Percentiles rank a stretch among this genome's conserved stretches.
phyloP scores from a whole-genome alignment of 2,329 filamentous ascomycete genomes.

The Diaporthe sp. region DNA sequence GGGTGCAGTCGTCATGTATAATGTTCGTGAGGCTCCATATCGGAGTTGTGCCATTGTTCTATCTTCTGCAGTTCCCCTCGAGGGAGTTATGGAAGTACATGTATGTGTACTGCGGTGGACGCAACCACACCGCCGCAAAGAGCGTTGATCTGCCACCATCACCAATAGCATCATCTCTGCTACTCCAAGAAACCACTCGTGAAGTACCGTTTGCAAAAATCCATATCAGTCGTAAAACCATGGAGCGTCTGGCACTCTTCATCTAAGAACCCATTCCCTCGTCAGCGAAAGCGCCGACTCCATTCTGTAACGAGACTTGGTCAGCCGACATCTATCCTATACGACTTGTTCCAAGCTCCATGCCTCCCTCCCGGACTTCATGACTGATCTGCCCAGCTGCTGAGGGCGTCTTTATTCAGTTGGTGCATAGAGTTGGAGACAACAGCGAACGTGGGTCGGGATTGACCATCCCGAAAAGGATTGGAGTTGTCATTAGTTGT shows the following conservation, averaged over 20 bases:
- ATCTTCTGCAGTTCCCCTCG: neutral
- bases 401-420: neutral
- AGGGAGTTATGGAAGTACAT: neutral
- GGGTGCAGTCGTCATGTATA: neutral
- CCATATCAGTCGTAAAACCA: neutral
- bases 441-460: too few species aligned
- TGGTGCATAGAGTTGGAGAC: neutral
- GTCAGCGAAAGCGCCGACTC: neutral
- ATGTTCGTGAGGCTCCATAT: neutral
- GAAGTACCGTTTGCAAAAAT: neutral
- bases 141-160: neutral
- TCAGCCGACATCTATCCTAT: neutral
- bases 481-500: neutral
- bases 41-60: neutral
- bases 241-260: neutral
- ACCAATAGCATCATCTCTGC: neutral
- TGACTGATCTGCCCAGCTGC: neutral
- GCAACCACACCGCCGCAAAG: neutral
- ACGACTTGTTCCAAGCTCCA: too few species aligned
- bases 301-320: neutral
- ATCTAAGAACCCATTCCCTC: too few species aligned
- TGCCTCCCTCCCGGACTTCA: neutral
- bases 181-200: neutral
- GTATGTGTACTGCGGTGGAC: neutral
- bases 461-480: too few species aligned